Percentiles rank a stretch among this genome's conserved stretches.
Conservation (phyloP, 2,329 filamentous ascomycete species). For the Ilyonectria mors-panacis region DNA sequence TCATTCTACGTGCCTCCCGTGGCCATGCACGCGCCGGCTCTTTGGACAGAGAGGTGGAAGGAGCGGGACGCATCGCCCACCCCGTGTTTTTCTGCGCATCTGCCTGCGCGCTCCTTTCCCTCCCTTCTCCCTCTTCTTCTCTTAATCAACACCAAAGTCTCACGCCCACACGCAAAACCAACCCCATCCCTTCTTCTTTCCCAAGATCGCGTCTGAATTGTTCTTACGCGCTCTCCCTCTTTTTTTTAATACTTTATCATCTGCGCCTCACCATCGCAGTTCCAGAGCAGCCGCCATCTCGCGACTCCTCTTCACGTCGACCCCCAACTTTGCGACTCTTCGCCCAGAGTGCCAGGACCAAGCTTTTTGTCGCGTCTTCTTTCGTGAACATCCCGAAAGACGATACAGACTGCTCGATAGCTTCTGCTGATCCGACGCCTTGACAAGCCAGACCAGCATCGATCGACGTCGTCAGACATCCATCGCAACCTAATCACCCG, state of each 20-base stretch:
- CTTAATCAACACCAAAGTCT: slow-evolving; percentile 35
- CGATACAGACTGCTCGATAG: slow-evolving; percentile 27
- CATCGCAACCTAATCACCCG: slow-evolving; percentile 26
- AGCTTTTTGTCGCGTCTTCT: slow-evolving; percentile 19
- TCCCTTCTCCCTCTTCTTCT: slow-evolving; percentile 28
- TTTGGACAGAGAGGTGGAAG: slow-evolving; percentile 38
- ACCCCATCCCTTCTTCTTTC: slow-evolving; percentile 33
- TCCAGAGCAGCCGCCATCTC: slow-evolving; percentile 21
- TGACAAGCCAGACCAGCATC: slow-evolving; percentile 42
- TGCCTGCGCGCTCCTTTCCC: slow-evolving; percentile 28
- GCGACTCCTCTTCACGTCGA: slow-evolving; percentile 36
- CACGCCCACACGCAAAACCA: slow-evolving; percentile 42
- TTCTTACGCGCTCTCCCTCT: slow-evolving; percentile 31
- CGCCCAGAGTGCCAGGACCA: slow-evolving; percentile 3
- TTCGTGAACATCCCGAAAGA: slow-evolving; percentile 20
- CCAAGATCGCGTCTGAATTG: slow-evolving; percentile 34
- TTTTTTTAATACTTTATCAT: slow-evolving; percentile 33
- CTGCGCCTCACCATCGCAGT: slow-evolving; percentile 25
- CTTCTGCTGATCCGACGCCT: slow-evolving; percentile 45
- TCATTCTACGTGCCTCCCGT: slow-evolving; percentile 27
- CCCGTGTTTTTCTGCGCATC: slow-evolving; percentile 46
- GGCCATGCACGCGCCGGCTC: slow-evolving; percentile 34
- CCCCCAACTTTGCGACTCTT: slow-evolving; percentile 30
- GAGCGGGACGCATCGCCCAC: slow-evolving; percentile 43
- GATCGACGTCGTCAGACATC: slow-evolving; percentile 25